Evolutionary conservation across 257 asterid species (phyloP), one percentile per base, ranked within the genome.

Genomic region (Ajuga chamaepitys): DNA sequence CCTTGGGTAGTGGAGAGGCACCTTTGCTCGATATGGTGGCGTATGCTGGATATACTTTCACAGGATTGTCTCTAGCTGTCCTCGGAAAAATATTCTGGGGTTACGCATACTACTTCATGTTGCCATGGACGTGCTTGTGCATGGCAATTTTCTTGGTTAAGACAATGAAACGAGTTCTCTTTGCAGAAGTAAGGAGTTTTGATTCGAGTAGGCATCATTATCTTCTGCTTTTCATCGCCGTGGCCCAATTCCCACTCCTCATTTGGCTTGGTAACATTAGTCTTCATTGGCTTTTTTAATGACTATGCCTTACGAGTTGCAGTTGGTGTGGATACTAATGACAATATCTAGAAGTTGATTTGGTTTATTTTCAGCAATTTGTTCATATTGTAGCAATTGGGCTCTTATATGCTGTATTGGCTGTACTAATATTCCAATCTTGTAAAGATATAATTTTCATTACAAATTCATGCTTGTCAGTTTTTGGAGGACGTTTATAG

Each of bases 111-210:
- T 80, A 77, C 72, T 77, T 80, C 62, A 62, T 80, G 16, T 11
- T 80, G 63, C 82, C 82, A 9, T 80, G 85, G 85, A 46, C 80
- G 25, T 77, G 85, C 59, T 61, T 80, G 75, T 77, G 85, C 78
- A 77, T 77, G 85, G 85, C 77, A 18, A 66, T 80, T 44, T 80
- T 80, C 78, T 66, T 80, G 78, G 85, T 80, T 74, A 80, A 80
- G 82, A 80, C 85, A 4, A 74, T 80, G 85, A 80, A 80, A 57
- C 78, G 85, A 12, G 85, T 77, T 53, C 77, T 80, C 9, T 80
- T 80, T 48, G 85, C 85, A 7, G 85, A 79, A 67, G 84, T 75
- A 14, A 68, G 84, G 44, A 73, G 62, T 52, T 76, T 66, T 3
- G 85, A 80, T 41, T 80, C 85, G 20, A 80, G 80, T 59, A 70